Conservation (phyloP, 495 filamentous ascomycete genomes). For the Penicillium coprophilum region DNA sequence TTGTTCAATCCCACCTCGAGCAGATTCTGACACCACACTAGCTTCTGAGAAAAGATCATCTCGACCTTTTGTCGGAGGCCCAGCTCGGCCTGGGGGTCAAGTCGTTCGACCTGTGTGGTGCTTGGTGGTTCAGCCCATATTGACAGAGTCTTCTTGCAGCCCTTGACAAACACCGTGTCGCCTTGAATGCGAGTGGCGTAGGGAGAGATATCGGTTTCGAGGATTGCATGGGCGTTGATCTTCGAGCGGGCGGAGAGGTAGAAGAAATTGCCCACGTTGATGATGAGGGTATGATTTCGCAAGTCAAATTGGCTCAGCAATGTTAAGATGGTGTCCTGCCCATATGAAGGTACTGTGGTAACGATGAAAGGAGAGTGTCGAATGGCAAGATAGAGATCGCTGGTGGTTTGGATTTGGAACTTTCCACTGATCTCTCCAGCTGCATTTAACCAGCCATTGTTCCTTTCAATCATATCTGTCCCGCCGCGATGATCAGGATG, state of each 20-base stretch:
- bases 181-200: constrained; percentile 19
- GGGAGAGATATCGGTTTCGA: constrained; percentile 24
- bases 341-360: constrained; percentile 21
- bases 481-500: constrained; percentile 21
- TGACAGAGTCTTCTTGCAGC: constrained; percentile 19
- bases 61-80: constrained; percentile 16
- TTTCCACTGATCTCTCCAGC: constrained; percentile 15
- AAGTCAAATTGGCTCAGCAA: constrained; percentile 19
- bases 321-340: constrained; percentile 18
- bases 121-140: constrained; percentile 20
- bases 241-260: constrained; percentile 22
- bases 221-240: constrained; percentile 18
- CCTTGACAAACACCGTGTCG: constrained; percentile 18
- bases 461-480: constrained; percentile 20
- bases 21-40: constrained; percentile 18
- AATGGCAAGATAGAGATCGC: constrained; percentile 19
- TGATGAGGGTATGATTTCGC: constrained; percentile 18
- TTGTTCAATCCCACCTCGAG: constrained; percentile 24
- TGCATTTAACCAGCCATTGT: constrained; percentile 19
- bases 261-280: constrained; percentile 28
- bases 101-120: constrained; percentile 13
- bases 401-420: constrained; percentile 21
- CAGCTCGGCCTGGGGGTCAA: constrained; percentile 10
- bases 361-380: constrained; percentile 18
- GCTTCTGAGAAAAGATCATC: constrained; percentile 19